Conservation (phyloP, 257 asterid species). For the Ilex aquifolium region DNA sequence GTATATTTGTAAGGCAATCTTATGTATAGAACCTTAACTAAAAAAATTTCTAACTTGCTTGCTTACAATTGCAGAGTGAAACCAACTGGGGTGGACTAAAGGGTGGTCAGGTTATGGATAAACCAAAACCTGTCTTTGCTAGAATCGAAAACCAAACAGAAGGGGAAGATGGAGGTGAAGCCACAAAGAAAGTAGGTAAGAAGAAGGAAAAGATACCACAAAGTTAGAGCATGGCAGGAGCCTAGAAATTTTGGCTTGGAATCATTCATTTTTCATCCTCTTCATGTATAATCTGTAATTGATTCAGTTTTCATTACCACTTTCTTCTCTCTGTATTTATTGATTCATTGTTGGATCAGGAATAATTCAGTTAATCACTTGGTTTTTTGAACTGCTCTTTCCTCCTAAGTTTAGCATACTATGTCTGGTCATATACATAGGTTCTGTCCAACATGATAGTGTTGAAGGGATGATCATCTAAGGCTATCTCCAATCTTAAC, state of each 20-base stretch:
- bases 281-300: too few relatives aligned
- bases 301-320: too few relatives aligned
- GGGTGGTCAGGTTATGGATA: conserved; percentile 64
- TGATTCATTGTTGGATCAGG: too few relatives aligned
- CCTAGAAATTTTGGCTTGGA: conserved; percentile 24
- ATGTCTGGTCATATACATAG: too few relatives aligned
- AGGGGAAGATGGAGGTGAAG: conserved; percentile 26
- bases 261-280: too few relatives aligned
- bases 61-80: conserved; percentile 49
- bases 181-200: conserved; percentile 37
- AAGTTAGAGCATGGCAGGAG: conserved; percentile 43
- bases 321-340: too few relatives aligned
- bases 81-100: conserved; percentile 89
- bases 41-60: neutral
- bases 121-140: conserved; percentile 72
- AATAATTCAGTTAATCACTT: too few relatives aligned
- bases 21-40: neutral
- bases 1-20: neutral
- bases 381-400: too few relatives aligned
- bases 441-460: too few relatives aligned
- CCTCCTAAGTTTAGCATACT: too few relatives aligned
- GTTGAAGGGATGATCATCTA: too few relatives aligned
- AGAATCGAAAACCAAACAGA: conserved; percentile 60
- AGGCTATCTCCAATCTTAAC: too few relatives aligned
- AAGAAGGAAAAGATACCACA: conserved; percentile 38